A percentile compares a stretch with the other conserved stretches of the same genome.
phyloP scores from a whole-genome alignment of 345 rosid species.

The Draba incana region DNA sequence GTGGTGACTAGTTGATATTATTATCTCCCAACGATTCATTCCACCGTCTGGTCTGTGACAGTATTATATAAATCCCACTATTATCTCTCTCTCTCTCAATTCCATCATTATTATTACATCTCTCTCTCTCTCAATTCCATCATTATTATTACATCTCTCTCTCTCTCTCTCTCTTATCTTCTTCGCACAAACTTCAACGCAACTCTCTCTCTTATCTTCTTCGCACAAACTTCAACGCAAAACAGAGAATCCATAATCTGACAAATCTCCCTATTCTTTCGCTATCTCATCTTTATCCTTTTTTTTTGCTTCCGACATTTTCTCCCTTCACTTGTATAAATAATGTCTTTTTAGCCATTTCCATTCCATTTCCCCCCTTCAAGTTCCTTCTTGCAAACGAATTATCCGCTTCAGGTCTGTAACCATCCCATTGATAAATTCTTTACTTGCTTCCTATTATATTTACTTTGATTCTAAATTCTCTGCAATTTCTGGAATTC shows the following conservation, averaged over 20 bases:
- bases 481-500: slow-evolving; percentile 7
- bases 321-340: neutral
- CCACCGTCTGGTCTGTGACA: slow-evolving; percentile 15
- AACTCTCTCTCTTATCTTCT: slow-evolving; percentile 32
- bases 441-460: slow-evolving; percentile 3
- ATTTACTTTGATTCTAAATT: neutral
- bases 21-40: slow-evolving; percentile 25
- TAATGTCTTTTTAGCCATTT: slow-evolving; percentile 24
- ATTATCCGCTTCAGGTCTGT: slow-evolving; percentile 24
- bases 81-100: slow-evolving; percentile 17
- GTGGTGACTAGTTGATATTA: slow-evolving; percentile 39
- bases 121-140: neutral
- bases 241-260: neutral
- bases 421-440: neutral
- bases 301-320: slow-evolving; percentile 13
- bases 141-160: too few relatives aligned
- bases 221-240: slow-evolving; percentile 39
- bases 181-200: slow-evolving; percentile 41
- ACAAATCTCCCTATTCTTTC: slow-evolving; percentile 31
- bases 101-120: too few relatives aligned
- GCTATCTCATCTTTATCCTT: slow-evolving; percentile 26
- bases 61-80: slow-evolving; percentile 33
- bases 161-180: slow-evolving; percentile 9
- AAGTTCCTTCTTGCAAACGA: neutral
- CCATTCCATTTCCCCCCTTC: neutral